Evolutionary conservation across 2,329 filamentous ascomycete species (phyloP), one percentile per base, ranked within the genome.

Genomic region (Ustilaginoidea virens): DNA sequence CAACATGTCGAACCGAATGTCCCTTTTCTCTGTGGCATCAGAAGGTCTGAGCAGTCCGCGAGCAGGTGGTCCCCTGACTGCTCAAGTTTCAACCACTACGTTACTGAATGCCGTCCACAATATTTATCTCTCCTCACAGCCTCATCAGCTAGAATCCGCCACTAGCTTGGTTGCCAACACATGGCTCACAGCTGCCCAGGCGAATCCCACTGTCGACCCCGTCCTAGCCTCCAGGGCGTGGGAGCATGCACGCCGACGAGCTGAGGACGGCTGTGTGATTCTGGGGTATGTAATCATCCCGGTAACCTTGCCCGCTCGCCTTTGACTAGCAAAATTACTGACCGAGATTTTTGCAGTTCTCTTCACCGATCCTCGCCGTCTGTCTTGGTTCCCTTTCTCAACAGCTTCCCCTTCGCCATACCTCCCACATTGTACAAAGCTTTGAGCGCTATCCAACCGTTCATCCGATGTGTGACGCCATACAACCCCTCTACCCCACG

Each of bases 161-260:
- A 90, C 86, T 20, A 93, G 83, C 50, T 53, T 96, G 22, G 86
- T 90, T 0, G 83, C 96, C 39, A 96, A 96, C 58, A 94, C 85
- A 33, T 94, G 86, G 86, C 67, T 90, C 30, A 92, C 82, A 4
- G 81, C 82, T 12, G 66, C 72, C 17, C 80, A 80, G 40, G 59
- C 69, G 15, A 72, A 76, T 22, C 65, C 70, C 3, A 85, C 80
- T 6, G 71, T 96, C 23, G 90, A 98, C 54, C 57, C 69, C 23
- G 70, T 79, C 14, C 57, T 98, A 28, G 80, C 81, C 11, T 64
- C 72, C 29, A 73, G 82, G 49, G 85, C 86, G 3, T 98, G 90
- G 87, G 90, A 98, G 57, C 90, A 98, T 61, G 87, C 90, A 32
- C 72, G 87, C 41, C 74, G 90, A 36, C 73, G 90, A 58, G 90